Evolutionary conservation across 2,329 filamentous ascomycete species (phyloP).

Genomic region (Aspergillus alliaceus): DNA sequence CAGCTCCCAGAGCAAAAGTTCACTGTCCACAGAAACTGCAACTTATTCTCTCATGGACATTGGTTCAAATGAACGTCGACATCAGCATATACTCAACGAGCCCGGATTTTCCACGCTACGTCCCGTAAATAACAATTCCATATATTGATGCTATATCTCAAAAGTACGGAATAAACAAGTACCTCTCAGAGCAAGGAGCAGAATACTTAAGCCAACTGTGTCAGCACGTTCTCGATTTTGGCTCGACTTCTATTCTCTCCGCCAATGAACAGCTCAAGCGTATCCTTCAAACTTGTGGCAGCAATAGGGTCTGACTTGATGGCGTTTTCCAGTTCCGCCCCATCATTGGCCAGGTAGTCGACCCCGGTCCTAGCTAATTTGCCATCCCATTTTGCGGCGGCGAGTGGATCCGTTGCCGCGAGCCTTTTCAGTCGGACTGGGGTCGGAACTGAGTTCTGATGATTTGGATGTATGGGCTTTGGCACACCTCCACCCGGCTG

Average conservation of each 20-base stretch:
- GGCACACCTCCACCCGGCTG: slow-evolving; percentile 14
- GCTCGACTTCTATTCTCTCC: background rate
- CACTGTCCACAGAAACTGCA: no score
- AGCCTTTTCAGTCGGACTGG: slow-evolving; percentile 28
- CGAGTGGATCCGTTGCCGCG: slow-evolving; percentile 42
- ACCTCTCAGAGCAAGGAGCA: background rate
- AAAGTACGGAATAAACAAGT: background rate
- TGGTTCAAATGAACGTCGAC: no score
- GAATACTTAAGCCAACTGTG: background rate
- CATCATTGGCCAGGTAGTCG: slow-evolving; percentile 50
- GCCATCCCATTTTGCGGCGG: slow-evolving; percentile 39
- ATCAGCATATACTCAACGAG: no score
- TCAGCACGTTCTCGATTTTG: background rate
- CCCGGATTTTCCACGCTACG: no score
- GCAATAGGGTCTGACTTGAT: background rate
- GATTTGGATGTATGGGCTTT: slow-evolving; percentile 45
- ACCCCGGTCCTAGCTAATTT: slow-evolving; percentile 41
- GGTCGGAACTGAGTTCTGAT: slow-evolving; percentile 32
- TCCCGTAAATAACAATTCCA: no score
- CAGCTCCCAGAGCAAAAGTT: no score
- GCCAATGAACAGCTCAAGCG: background rate
- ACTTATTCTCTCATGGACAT: no score
- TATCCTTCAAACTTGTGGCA: background rate
- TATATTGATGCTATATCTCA: no score
- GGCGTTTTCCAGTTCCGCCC: slow-evolving; percentile 44